A percentile compares a stretch with the other conserved stretches of the same genome.
These are phyloP conservation scores for Aspergillus sp. DNA, from an alignment of 2,329 filamentous ascomycete species.

Conservation along the genomic window DNA sequence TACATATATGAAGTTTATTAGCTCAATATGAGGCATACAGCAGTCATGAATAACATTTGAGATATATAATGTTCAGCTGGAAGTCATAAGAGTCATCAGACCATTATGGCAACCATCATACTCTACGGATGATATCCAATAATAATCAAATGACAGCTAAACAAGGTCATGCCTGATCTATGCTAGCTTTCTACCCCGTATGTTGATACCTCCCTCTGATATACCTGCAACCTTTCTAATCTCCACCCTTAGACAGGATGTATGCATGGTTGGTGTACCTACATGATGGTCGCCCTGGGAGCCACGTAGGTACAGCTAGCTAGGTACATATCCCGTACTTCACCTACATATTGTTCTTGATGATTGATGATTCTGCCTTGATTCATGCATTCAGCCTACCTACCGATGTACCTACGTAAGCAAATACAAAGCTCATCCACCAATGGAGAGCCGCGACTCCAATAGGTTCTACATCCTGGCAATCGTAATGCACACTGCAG, in stretches of 20 bases:
- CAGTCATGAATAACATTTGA: too few species aligned
- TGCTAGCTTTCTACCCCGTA: too few species aligned
- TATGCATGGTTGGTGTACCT: conserved; percentile 13
- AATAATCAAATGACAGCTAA: too few species aligned
- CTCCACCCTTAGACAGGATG: neutral
- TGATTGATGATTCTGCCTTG: neutral
- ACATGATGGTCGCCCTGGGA: conserved; percentile 4
- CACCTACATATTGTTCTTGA: conserved; percentile 1
- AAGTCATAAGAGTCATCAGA: too few species aligned
- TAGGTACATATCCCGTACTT: neutral
- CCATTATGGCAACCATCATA: too few species aligned
- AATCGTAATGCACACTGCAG: conserved; percentile 1
- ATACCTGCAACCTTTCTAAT: neutral
- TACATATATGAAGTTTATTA: too few species aligned
- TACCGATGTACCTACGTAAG: conserved; percentile 1
- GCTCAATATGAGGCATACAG: too few species aligned
- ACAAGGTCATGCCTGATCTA: too few species aligned
- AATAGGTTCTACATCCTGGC: conserved; percentile 3
- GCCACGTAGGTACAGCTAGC: neutral
- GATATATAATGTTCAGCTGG: too few species aligned
- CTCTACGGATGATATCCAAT: too few species aligned
- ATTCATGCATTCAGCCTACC: neutral
- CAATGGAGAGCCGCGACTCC: neutral
- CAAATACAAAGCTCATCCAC: neutral
- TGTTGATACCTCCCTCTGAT: neutral